Evolutionary conservation across 164 flowering plant species (phyloP), one percentile per base, ranked within the genome.

Genomic region (Tinospora cordifolia): DNA sequence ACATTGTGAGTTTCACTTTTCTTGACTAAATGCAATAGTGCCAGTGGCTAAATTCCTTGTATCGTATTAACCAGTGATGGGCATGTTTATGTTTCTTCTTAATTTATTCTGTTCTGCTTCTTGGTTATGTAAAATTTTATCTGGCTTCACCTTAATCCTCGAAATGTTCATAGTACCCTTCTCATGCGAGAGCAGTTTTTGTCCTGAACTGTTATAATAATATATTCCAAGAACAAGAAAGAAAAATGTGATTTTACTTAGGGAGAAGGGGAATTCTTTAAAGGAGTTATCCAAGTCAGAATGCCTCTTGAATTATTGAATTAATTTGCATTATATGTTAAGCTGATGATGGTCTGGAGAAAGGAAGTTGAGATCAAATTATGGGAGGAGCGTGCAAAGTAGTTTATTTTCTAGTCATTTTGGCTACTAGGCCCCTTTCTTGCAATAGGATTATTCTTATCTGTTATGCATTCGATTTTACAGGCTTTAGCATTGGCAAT

Each of bases 401-500:
- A 3, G 8, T 51, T 30, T 51, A 14, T 44, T 44, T 44, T 7
- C 14, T 7, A 44, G 47, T 44, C 59, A 17, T 54, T 54, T 24
- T 60, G 24, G 24, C 63, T 60, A 51, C 58, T 17, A 7, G 22
- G 22, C 22, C 1, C 27, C 25, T 22, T 60, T 26, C 63, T 60
- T 60, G 63, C 14, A 10, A 13, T 9, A 24, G 10, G 12, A n/a
- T 22, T 15, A 13, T 27, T 40, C 15, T 27, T 8, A 21, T 21
- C 12, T 41, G 10, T 65, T 70, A 25, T 30, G 60, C 39, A 22
- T 59, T 65, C 21, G 13, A 14, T 38, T 51, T 6, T 81, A 80
- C 83, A 93, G 98, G 98, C 92, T 65, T 77, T 93, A 54, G 97
- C 97, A 57, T 72, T 93, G 70, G 88, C 96, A 40, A 93, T 93